Evolutionary conservation across 805 yeast species (phyloP).

Genomic region (Metschnikowia vanudenii): DNA sequence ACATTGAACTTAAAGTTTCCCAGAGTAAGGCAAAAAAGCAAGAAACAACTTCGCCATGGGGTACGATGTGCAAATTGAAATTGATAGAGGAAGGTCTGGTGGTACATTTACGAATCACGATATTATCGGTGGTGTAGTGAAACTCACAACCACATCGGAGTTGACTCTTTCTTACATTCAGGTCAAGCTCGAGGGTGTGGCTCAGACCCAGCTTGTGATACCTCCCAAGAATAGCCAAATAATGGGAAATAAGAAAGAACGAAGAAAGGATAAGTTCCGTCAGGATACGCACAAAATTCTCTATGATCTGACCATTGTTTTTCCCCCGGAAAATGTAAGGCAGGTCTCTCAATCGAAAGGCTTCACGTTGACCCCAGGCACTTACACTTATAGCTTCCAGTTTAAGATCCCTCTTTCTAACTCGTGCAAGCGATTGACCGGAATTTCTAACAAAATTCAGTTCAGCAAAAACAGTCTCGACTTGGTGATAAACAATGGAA

Average conservation of each 20-base stretch:
- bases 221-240: conserved; percentile 16
- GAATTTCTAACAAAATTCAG: conserved; percentile 33
- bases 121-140: conserved; percentile 40
- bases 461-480: conserved; percentile 31
- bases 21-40: neutral
- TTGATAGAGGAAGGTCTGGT: conserved; percentile 24
- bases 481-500: conserved; percentile 33
- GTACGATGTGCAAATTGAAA: conserved; percentile 30
- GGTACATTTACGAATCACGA: conserved; percentile 50
- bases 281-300: conserved; percentile 46
- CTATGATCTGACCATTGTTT: conserved; percentile 49
- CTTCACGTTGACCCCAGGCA: conserved; percentile 50
- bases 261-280: conserved; percentile 20
- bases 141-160: conserved; percentile 38
- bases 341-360: conserved; percentile 43
- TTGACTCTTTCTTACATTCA: conserved; percentile 47
- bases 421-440: conserved; percentile 30
- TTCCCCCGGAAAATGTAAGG: conserved; percentile 51
- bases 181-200: conserved; percentile 52
- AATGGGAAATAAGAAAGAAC: conserved; percentile 1
- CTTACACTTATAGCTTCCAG: conserved; percentile 48
- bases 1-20: neutral
- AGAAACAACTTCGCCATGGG: conserved; percentile 12
- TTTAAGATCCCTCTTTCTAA: conserved; percentile 44
- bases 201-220: conserved; percentile 36